Evolutionary conservation across 2,329 filamentous ascomycete species (phyloP).

Genomic region (Scedosporium dehoogii): DNA sequence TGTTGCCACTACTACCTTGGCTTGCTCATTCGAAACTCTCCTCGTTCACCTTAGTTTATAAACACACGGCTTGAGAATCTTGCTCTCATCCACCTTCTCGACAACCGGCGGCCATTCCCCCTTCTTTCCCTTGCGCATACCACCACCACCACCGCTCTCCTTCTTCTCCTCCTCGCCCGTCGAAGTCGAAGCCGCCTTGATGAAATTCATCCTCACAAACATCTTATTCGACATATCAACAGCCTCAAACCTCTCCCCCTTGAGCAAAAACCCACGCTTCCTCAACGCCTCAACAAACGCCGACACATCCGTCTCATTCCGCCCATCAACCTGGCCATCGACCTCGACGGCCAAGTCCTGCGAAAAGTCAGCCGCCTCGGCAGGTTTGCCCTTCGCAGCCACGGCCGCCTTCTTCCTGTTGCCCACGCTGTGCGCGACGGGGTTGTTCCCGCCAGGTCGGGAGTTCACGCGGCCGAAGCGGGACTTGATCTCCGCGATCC

Average conservation of each 20-base stretch:
- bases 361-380: conserved; percentile 35
- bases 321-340: conserved; percentile 53
- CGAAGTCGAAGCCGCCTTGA: conserved; percentile 67
- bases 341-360: conserved; percentile 59
- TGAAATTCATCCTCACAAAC: conserved; percentile 96
- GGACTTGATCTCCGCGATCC: conserved; percentile 94
- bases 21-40: background rate
- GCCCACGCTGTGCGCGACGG: conserved; percentile 62
- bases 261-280: conserved; percentile 76
- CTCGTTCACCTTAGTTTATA: conserved; percentile 70
- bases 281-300: conserved; percentile 77
- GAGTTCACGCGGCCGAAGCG: conserved; percentile 45
- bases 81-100: conserved; percentile 50
- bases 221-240: conserved; percentile 88
- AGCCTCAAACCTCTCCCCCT: conserved; percentile 43
- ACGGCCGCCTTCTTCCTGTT: conserved; percentile 45
- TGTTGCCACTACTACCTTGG: too few relatives aligned
- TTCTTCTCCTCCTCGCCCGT: conserved; percentile 69
- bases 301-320: conserved; percentile 73
- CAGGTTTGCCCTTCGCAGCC: conserved; percentile 37
- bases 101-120: conserved; percentile 41
- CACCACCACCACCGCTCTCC: conserved; percentile 22
- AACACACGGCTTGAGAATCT: conserved; percentile 81
- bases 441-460: conserved; percentile 16
- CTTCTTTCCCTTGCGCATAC: conserved; percentile 32